Evolutionary conservation across 164 flowering plant genomes (phyloP).

Genomic region (Aristolochia californica): DNA sequence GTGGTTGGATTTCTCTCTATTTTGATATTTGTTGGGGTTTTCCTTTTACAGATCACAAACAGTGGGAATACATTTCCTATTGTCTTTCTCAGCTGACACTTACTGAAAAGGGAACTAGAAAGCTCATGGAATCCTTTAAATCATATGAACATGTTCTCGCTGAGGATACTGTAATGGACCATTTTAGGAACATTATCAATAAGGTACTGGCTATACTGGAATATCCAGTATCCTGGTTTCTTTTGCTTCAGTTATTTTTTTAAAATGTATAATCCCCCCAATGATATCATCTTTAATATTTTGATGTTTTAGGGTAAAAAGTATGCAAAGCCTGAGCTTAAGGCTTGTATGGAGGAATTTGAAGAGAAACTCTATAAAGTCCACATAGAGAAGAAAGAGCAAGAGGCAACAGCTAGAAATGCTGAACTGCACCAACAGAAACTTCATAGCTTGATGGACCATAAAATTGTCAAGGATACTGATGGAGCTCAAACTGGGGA

Average conservation of each 20-base stretch:
- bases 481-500: slow-evolving; percentile 29
- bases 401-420: slow-evolving; percentile 75
- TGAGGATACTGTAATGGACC: slow-evolving; percentile 73
- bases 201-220: slow-evolving; percentile 39
- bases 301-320: slow-evolving; percentile 49
- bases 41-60: slow-evolving; percentile 57
- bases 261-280: neutral
- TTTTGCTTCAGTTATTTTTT: neutral
- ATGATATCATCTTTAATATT: neutral
- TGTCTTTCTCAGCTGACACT: slow-evolving; percentile 89
- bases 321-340: slow-evolving; percentile 88
- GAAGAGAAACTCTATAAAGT: slow-evolving; percentile 79
- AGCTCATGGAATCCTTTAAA: slow-evolving; percentile 82
- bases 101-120: slow-evolving; percentile 88
- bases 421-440: slow-evolving; percentile 71
- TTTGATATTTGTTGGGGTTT: neutral
- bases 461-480: slow-evolving; percentile 10
- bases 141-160: slow-evolving; percentile 69
- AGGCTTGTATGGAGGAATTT: slow-evolving; percentile 76
- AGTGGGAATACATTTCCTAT: slow-evolving; percentile 84
- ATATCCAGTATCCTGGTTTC: no score
- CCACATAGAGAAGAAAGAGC: slow-evolving; percentile 80
- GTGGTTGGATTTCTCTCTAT: no score
- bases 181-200: slow-evolving; percentile 67
- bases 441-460: slow-evolving; percentile 24